Conservation (phyloP, 2,329 filamentous ascomycete genomes). For the Fusarium liriodendri region DNA sequence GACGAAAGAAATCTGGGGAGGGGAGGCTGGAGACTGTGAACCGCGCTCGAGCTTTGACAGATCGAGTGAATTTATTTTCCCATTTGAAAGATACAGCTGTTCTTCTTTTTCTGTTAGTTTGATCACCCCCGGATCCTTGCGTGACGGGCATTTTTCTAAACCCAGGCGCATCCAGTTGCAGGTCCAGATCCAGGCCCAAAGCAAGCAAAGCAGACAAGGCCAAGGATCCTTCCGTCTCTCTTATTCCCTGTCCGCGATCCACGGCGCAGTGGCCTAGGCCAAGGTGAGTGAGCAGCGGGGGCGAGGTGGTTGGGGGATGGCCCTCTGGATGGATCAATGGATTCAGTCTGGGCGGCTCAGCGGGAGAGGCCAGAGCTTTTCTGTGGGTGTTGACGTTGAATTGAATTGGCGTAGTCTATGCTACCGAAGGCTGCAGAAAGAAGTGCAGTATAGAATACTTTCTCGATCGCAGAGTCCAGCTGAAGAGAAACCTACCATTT, state of each 20-base stretch:
- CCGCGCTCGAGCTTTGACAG: slow-evolving; percentile 12
- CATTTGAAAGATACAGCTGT: not conserved
- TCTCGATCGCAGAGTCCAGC: not conserved
- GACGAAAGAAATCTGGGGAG: not conserved
- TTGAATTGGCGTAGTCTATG: not conserved
- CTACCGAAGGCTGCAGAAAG: no score
- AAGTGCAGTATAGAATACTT: no score
- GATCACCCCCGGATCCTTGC: slow-evolving; percentile 19
- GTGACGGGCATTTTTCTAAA: not conserved
- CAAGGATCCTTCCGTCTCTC: not conserved
- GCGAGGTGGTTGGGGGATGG: slow-evolving; percentile 19
- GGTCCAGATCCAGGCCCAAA: slow-evolving; percentile 3
- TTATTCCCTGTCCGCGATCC: slow-evolving; percentile 33
- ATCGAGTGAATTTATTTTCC: not conserved
- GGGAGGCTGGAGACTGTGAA: slow-evolving; percentile 25
- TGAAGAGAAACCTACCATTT: not conserved
- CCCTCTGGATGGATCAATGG: slow-evolving; percentile 24
- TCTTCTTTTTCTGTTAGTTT: slow-evolving; percentile 10
- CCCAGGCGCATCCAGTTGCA: not conserved
- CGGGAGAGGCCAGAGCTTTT: slow-evolving; percentile 25
- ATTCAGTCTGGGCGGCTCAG: slow-evolving; percentile 29
- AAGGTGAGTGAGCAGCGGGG: not conserved
- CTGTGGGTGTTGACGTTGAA: not conserved
- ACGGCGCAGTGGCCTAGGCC: slow-evolving; percentile 23
- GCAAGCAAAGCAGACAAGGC: not conserved